Conservation (phyloP, 2,329 filamentous ascomycete genomes). For the Aspergillus fumigatiaffinis region DNA sequence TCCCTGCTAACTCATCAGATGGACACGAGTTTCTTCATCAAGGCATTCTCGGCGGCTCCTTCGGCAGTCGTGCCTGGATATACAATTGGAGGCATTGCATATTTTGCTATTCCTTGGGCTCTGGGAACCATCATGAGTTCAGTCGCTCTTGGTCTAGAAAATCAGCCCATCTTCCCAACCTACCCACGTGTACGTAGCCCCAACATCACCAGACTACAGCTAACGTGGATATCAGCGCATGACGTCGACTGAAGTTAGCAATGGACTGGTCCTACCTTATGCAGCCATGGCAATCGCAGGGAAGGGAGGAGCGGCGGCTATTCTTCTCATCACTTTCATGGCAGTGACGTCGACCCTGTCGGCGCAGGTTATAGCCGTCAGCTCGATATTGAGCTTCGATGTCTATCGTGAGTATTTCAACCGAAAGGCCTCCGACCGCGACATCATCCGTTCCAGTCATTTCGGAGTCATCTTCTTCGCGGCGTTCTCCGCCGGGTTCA, state of each 20-base stretch:
- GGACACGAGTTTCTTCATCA: conserved; percentile 53
- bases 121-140: conserved; percentile 51
- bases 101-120: conserved; percentile 54
- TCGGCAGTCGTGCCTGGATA: conserved; percentile 51
- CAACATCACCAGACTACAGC: background rate
- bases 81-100: conserved; percentile 50
- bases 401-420: conserved; percentile 53
- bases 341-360: conserved; percentile 47
- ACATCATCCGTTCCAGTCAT: conserved; percentile 52
- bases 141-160: conserved; percentile 47
- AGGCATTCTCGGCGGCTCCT: conserved; percentile 48
- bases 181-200: conserved; percentile 42
- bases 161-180: conserved; percentile 50
- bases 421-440: conserved; percentile 41
- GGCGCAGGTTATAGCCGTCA: conserved; percentile 52
- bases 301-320: conserved; percentile 35
- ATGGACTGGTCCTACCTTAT: conserved; percentile 37
- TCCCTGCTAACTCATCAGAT: conserved; percentile 28
- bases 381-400: conserved; percentile 53
- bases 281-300: conserved; percentile 37
- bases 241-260: conserved; percentile 34
- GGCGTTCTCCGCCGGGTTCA: conserved; percentile 49
- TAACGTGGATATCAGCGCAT: conserved; percentile 24
- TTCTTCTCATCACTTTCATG: conserved; percentile 41
- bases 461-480: conserved; percentile 52